Base-by-base conservation (phyloP, 345 rosid genomes). In the Citrus trifoliata region DNA sequence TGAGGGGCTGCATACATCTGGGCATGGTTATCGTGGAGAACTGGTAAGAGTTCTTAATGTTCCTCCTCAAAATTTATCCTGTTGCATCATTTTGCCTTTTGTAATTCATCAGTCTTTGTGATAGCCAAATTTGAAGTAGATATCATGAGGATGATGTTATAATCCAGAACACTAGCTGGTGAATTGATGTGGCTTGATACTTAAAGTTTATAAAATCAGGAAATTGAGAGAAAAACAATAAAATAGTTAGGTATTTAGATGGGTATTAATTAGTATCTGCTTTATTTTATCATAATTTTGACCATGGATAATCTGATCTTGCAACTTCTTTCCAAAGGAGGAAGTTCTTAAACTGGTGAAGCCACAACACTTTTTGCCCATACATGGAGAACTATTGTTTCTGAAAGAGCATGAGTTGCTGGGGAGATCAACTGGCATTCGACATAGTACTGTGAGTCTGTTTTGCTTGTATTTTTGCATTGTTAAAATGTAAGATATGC, bases 321-420 rank as follows among this genome's bases (percentile, higher is more conserved):
- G 46, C 65, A 42, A 76, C 72, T 59, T 66, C 48, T 38, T 75
- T 85, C 58, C 86, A 81, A 87, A 96, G 99, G 99, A 96, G 88
- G 98, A 96, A 85, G 97, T 93, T 76, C 97, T 96, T 79, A 86
- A 88, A 86, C 89, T 96, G 77, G 97, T 96, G 76, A 96, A 94
- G 88, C 99, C 99, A 6, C 99, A 96, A 75, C 99, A 96, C 87
- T 96, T 96, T 87, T 88, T 96, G 75, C 98, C 99, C 58, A 87
- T 94, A 76, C 98, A 96, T 80, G 99, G 99, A 83, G 99, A 96
- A 85, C 99, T 96, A 32, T 76, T 96, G 91, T 96, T 96, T 86
- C 85, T 96, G 75, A 94, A 93, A 88, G 99, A 96, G 88, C 99
- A 94, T 82, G 98, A 96, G 87, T 82, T 91, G 81, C 98, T 96